Conservation (phyloP, 176 grass and related monocot species). For the Carex pumila region DNA sequence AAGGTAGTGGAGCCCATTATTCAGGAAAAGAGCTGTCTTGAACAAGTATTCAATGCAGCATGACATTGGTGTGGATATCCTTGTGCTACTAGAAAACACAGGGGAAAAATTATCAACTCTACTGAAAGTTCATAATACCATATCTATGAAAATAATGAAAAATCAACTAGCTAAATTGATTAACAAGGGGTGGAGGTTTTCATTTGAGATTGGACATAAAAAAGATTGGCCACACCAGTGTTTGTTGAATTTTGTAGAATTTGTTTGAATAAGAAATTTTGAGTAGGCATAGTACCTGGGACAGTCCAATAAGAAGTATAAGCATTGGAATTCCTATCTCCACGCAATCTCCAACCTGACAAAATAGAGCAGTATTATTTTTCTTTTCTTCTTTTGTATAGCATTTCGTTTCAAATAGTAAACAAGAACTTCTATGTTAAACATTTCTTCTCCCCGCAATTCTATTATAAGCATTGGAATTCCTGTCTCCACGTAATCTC, state of each 20-base stretch:
- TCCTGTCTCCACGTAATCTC: no score
- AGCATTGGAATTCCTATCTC: slow-evolving; percentile 54
- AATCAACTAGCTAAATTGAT: background rate
- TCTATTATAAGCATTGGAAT: no score
- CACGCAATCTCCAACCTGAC: slow-evolving; percentile 47
- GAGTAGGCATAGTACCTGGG: slow-evolving; percentile 24
- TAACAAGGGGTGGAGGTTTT: background rate
- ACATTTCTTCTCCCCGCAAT: no score
- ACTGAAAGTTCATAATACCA: background rate
- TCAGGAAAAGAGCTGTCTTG: background rate
- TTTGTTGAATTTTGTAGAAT: background rate
- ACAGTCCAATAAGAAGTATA: slow-evolving; percentile 40
- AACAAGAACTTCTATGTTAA: no score
- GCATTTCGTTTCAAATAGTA: background rate
- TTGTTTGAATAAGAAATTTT: background rate
- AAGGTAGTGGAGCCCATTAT: background rate
- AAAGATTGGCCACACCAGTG: background rate
- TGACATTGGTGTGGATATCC: background rate
- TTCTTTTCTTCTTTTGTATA: background rate
- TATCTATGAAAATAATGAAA: background rate
- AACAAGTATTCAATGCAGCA: slow-evolving; percentile 14
- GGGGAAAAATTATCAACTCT: slow-evolving; percentile 6
- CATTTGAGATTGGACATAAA: background rate
- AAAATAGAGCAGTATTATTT: slow-evolving; percentile 8
- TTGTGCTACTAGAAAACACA: slow-evolving; percentile 6